These are phyloP conservation scores for Exophiala lecanii-corni DNA, from an alignment of 2,329 filamentous ascomycete genomes.

Conservation along the genomic window DNA sequence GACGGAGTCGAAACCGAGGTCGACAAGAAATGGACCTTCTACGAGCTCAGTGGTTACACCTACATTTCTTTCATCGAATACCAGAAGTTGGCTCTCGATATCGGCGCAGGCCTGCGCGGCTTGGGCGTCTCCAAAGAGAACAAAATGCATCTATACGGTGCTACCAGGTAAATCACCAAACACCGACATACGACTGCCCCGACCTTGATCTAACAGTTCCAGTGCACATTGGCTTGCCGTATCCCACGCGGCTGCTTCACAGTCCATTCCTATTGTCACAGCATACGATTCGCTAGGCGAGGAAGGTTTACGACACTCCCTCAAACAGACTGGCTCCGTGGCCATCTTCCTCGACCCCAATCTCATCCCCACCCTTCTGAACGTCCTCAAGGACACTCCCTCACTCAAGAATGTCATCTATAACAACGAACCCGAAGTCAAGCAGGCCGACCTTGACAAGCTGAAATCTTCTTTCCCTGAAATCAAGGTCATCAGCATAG, in stretches of 20 bases:
- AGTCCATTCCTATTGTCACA: constrained; percentile 87
- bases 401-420: constrained; percentile 51
- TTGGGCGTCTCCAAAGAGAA: constrained; percentile 65
- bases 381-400: constrained; percentile 49
- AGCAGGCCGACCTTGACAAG: constrained; percentile 47
- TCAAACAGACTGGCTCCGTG: constrained; percentile 31
- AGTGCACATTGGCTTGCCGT: constrained; percentile 79
- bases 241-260: constrained; percentile 72
- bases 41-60: constrained; percentile 72
- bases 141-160: constrained; percentile 74
- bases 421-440: constrained; percentile 47
- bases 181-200: neutral
- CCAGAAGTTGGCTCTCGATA: constrained; percentile 61
- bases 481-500: constrained; percentile 48
- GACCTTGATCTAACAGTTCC: constrained; percentile 9
- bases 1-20: constrained; percentile 75
- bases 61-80: constrained; percentile 79
- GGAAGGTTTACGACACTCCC: constrained; percentile 33
- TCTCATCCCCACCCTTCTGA: constrained; percentile 46
- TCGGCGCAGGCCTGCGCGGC: constrained; percentile 69
- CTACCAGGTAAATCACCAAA: constrained; percentile 60
- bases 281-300: constrained; percentile 35
- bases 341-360: constrained; percentile 34
- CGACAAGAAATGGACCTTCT: constrained; percentile 88
- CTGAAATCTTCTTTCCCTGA: constrained; percentile 48